Evolutionary conservation across 2,329 filamentous ascomycete genomes (phyloP), one percentile per base, ranked within the genome.

Genomic region (Aspergillus udagawae): DNA sequence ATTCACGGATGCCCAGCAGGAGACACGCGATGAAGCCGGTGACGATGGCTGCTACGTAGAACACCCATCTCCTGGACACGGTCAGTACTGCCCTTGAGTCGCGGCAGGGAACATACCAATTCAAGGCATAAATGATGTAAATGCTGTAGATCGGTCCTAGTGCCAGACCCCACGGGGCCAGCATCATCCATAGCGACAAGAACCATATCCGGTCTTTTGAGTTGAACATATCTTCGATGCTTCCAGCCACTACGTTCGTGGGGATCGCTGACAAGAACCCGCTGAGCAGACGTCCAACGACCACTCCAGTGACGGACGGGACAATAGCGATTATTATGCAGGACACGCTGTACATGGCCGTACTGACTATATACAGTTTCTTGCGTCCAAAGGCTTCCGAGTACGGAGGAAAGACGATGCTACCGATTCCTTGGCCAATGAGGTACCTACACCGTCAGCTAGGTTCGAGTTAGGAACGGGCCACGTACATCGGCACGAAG

Each of bases 141-240:
- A 70, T 71, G 9, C 75, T 75, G 55, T 76, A 73, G 1, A 79
- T 70, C 4, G 79, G 78, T 0, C 78, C 79, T 3, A 77, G 41
- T 1, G 70, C 69, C 2, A 81, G 58, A 0, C 76, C 79, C 6
- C 75, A 60, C 1, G 75, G 78, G 0, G 77, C 70, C 3, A 68
- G 69, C 14, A 70, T 67, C 41, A 73, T 73, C 75, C 78, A 81
- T 2, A 73, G 54, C 47, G 76, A 75, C 1, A 81, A 69, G 3
- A 77, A 60, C 77, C 77, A 81, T 3, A 80, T 74, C 5, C 79
- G 71, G 20, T 67, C 66, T 51, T 70, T 69, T 1, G 72, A 68
- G 51, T 79, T 74, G 64, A 74, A 81, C 64, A 82, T 73, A 61
- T 82, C 79, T 57, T 82, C 80, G 29, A 81, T 72, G 51, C 75